phyloP scores from a whole-genome alignment of 108 stramenopile species.

The Nannochloropsis gaditana region DNA sequence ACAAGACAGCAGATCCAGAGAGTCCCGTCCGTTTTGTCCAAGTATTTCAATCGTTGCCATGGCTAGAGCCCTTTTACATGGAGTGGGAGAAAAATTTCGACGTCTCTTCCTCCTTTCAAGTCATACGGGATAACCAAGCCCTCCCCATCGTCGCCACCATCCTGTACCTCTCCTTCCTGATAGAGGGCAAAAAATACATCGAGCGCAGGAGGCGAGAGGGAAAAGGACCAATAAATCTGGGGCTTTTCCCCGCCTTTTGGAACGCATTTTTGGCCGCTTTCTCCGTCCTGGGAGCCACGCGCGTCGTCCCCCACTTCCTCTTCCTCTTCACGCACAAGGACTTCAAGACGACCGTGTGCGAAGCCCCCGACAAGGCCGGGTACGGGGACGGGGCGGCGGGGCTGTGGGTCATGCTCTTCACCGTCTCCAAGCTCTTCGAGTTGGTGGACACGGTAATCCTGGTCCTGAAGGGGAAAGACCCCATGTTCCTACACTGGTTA shows the following conservation, averaged over 20 bases:
- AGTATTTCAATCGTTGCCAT: background rate
- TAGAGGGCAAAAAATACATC: slow-evolving; percentile 6
- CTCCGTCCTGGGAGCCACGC: background rate
- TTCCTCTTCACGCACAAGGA: slow-evolving; percentile 3
- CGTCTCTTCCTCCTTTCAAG: background rate
- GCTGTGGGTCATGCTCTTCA: background rate
- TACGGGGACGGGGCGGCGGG: slow-evolving; percentile 15
- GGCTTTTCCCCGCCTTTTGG: background rate
- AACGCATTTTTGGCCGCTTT: background rate
- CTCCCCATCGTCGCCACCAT: slow-evolving; percentile 18
- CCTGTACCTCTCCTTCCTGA: slow-evolving; percentile 17
- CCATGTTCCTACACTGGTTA: slow-evolving; percentile 1
- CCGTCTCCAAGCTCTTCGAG: background rate
- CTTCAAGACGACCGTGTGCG: background rate
- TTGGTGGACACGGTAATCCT: background rate
- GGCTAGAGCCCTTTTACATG: background rate
- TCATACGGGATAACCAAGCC: background rate
- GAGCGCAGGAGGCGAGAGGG: background rate
- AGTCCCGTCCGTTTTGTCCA: background rate
- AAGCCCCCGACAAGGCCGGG: background rate
- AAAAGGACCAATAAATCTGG: background rate
- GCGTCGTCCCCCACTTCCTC: background rate
- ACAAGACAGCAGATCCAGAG: background rate
- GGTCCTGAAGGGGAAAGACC: slow-evolving; percentile 1
- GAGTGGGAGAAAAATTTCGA: slow-evolving; percentile 22